Base-by-base conservation (phyloP, 2,329 filamentous ascomycete genomes). In the Eutypella sp. region DNA sequence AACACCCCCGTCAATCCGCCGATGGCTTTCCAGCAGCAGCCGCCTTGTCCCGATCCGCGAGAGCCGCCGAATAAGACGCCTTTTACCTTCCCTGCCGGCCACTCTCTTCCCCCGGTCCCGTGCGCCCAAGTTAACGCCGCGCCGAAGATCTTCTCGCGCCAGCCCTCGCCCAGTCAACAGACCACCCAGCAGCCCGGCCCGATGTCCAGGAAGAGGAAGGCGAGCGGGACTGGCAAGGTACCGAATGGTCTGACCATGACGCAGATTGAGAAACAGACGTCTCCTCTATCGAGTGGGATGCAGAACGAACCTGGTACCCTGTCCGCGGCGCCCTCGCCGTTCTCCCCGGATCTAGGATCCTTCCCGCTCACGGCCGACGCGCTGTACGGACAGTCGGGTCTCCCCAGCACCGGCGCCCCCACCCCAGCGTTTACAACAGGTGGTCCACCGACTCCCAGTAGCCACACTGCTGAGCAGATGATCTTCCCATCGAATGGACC, bases 181-280 rank as follows among this genome's bases (percentile, higher is more conserved):
- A 87, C 89, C 1, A 77, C 69, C 41, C 79, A 75, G 13, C 75
- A 82, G 43, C 69, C 75, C 25, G 85, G 82, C 1, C 86, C 86
- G 2, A 74, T 75, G 27, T 77, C 81, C 37, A 96, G 95, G 73
- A 90, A 90, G 68, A 79, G 90, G 51, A 96, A 95, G 65, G 82
- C 85, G 5, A 90, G 84, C 62, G 76, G 76, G 34, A 78, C 80
- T 15, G 67, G 72, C 27, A 88, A 88, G 63, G 70, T 95, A 13
- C 87, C 89, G 1, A 82, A 78, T 16, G 83, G 80, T 15, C 67
- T 95, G 55, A 79, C 84, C 7, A 95, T 96, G 90, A 95, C 90
- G 2, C 82, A 82, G 45, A 72, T 93, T 29, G 87, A 93, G 55
- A 83, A 54, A 59, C 76, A 56, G 59, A 70, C 57, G 59, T 68